Percentiles rank a stretch among this genome's conserved stretches.
phyloP scores from a whole-genome alignment of 202 grass and related monocot species.

The Bolboschoenoplectus hybrid region DNA sequence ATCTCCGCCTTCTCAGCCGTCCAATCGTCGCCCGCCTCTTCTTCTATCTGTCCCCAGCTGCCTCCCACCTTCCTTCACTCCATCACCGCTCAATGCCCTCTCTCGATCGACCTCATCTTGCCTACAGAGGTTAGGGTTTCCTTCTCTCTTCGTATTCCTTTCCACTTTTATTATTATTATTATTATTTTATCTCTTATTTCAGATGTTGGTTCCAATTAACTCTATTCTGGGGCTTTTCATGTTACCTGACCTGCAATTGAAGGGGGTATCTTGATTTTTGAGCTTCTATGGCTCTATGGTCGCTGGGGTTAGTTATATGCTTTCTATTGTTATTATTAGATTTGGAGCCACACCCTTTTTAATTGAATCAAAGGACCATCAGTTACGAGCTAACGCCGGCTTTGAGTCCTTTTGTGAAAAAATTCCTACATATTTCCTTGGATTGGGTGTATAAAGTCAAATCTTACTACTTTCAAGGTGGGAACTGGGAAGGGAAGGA shows the following conservation, averaged over 20 bases:
- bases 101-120: constrained; percentile 58
- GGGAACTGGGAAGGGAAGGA: neutral
- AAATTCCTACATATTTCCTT: neutral
- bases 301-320: neutral
- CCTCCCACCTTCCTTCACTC: constrained; percentile 52
- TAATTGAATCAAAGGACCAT: neutral
- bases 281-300: neutral
- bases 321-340: neutral
- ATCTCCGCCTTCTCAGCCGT: constrained; percentile 7
- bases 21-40: constrained; percentile 8
- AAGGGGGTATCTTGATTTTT: neutral
- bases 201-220: neutral
- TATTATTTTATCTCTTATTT: neutral
- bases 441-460: neutral
- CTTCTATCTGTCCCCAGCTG: constrained; percentile 43
- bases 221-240: neutral
- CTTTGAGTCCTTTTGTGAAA: neutral
- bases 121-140: constrained; percentile 62
- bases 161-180: neutral
- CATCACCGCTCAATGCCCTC: constrained; percentile 60
- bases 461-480: neutral
- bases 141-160: neutral
- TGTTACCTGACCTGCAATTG: constrained; percentile 21
- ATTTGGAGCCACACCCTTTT: neutral
- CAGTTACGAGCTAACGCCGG: neutral